Percentiles rank a stretch among this genome's conserved stretches.
phyloP scores from a whole-genome alignment of 345 rosid genomes.

The Dimocarpus longan region DNA sequence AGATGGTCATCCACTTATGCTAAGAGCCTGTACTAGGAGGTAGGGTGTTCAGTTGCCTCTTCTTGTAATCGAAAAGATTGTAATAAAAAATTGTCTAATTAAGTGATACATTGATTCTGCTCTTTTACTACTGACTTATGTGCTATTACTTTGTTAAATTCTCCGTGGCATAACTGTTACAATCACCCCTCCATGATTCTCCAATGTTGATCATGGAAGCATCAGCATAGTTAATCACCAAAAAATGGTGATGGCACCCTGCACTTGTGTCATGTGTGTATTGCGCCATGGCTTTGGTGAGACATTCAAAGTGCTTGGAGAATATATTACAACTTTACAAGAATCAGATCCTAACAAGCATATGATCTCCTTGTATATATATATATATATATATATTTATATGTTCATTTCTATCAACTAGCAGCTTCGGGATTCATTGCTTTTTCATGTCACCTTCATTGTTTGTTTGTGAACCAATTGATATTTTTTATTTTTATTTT shows the following conservation, averaged over 20 bases:
- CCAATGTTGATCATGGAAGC: constrained; percentile 6
- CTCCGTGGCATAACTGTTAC: background rate
- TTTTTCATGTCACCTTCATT: too few relatives aligned
- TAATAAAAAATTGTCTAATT: too few relatives aligned
- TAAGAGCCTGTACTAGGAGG: too few relatives aligned
- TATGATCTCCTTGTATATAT: background rate
- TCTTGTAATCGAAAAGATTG: too few relatives aligned
- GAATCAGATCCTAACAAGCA: background rate
- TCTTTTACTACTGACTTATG: background rate
- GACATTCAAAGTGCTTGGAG: background rate
- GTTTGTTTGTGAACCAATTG: background rate
- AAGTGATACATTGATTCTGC: too few relatives aligned
- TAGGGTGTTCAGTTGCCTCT: too few relatives aligned
- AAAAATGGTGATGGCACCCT: background rate
- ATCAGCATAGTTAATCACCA: background rate
- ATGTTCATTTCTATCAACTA: background rate
- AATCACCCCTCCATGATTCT: background rate
- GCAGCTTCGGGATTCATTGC: background rate
- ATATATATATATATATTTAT: background rate
- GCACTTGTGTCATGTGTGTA: background rate
- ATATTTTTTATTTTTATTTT: too few relatives aligned
- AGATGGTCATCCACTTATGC: too few relatives aligned
- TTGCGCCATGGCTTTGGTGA: background rate
- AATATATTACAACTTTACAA: background rate
- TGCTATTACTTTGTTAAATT: background rate